These are phyloP conservation scores for Epichloe sp. DNA, from an alignment of 2,329 filamentous ascomycete species.

Conservation along the genomic window DNA sequence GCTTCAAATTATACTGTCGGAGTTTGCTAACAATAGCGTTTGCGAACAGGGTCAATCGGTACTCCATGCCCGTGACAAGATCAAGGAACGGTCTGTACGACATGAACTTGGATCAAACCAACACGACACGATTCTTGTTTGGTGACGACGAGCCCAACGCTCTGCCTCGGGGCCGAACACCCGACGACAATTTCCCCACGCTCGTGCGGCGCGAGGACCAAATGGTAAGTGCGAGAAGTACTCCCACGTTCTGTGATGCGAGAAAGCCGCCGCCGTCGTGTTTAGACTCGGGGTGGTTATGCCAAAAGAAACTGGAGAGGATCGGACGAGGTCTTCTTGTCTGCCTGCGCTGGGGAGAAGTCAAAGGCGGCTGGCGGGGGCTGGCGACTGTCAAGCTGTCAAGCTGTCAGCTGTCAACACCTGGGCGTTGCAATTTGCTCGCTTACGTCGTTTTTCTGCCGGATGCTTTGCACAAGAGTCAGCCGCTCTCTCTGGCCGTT, in stretches of 20 bases:
- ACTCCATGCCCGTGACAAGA: constrained; percentile 81
- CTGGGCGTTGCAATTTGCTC: neutral
- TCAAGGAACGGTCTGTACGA: constrained; percentile 55
- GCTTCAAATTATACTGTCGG: neutral
- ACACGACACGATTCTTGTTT: constrained; percentile 77
- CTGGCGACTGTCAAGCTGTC: constrained; percentile 1
- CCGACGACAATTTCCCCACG: constrained; percentile 79
- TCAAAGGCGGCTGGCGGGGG: neutral
- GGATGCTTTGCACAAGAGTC: neutral
- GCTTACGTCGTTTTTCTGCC: neutral
- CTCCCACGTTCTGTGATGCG: neutral
- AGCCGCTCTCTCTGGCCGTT: neutral
- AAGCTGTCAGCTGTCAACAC: neutral
- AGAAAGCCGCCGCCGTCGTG: neutral
- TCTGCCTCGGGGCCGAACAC: constrained; percentile 37
- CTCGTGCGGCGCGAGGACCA: constrained; percentile 53
- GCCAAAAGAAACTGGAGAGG: neutral
- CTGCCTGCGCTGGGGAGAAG: neutral
- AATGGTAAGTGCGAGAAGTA: constrained; percentile 30
- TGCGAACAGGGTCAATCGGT: constrained; percentile 60
- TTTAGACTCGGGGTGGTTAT: neutral
- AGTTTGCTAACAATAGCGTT: constrained; percentile 7
- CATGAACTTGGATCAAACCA: constrained; percentile 64
- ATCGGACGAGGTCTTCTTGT: neutral
- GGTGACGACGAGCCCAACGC: constrained; percentile 57